Conservation (phyloP, 2,329 filamentous ascomycete species). For the Alternaria alternata region DNA sequence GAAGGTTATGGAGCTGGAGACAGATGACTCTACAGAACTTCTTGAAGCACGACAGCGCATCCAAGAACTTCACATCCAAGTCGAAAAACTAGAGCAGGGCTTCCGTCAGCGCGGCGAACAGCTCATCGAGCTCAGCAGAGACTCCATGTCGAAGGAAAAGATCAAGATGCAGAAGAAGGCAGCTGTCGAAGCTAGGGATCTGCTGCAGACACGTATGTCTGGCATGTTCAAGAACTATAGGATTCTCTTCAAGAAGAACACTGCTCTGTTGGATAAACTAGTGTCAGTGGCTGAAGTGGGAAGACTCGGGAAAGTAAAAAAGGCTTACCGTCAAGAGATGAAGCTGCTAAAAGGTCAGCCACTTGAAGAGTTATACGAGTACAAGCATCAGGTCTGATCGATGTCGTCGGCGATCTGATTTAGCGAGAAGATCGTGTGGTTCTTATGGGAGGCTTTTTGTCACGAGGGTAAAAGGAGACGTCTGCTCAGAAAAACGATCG, state of each 20-base stretch:
- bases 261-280: not conserved
- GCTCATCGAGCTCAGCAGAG: slow-evolving; percentile 1
- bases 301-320: not conserved
- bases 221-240: slow-evolving; percentile 4
- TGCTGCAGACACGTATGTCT: not conserved
- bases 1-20: not conserved
- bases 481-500: not conserved
- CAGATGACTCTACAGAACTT: not conserved
- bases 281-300: not conserved
- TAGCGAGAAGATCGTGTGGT: not conserved
- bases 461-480: not conserved
- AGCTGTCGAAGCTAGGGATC: not conserved
- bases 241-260: not conserved
- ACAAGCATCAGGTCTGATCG: not conserved
- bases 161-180: slow-evolving; percentile 1
- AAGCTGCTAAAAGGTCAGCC: not conserved
- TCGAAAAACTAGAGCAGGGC: not conserved
- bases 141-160: not conserved
- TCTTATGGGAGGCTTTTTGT: not conserved
- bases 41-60: not conserved
- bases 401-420: not conserved
- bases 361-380: not conserved
- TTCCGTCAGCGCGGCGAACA: slow-evolving; percentile 1
- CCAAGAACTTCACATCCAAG: not conserved
- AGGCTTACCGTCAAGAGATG: not conserved